Percentiles rank a stretch among this genome's conserved stretches.
Conservation (phyloP, 2,329 filamentous ascomycete species). For the Orbilia javanica region DNA sequence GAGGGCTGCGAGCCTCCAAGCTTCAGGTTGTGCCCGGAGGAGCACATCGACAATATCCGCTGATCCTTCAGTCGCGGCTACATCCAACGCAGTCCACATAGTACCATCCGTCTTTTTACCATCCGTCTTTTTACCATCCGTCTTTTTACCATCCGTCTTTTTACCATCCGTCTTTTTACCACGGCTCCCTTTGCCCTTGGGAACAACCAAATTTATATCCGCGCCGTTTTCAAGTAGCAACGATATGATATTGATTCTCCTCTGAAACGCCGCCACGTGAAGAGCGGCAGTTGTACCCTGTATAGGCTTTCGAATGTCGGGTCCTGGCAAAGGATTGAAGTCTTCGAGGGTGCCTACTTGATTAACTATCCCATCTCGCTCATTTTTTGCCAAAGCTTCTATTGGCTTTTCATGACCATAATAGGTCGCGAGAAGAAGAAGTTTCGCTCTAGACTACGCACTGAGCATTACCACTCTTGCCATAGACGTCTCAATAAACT, state of each 20-base stretch:
- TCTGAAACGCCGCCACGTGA: not conserved
- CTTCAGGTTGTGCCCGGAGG: not conserved
- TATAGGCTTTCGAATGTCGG: too few relatives aligned
- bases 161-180: too few relatives aligned
- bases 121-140: too few relatives aligned
- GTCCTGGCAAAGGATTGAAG: not conserved
- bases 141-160: too few relatives aligned
- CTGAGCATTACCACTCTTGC: too few relatives aligned
- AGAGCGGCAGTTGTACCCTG: not conserved
- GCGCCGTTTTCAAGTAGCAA: not conserved
- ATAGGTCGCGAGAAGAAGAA: not conserved
- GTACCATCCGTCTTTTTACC: too few relatives aligned
- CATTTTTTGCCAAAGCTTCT: not conserved
- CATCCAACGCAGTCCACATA: not conserved
- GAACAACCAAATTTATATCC: not conserved
- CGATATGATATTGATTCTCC: not conserved
- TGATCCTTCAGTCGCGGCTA: not conserved
- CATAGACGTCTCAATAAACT: too few relatives aligned
- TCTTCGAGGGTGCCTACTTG: not conserved
- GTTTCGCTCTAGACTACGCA: too few relatives aligned
- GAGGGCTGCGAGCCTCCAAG: not conserved
- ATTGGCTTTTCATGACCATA: not conserved
- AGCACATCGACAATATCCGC: not conserved
- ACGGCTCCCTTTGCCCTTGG: too few relatives aligned
- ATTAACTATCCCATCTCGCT: not conserved